Base-by-base conservation (phyloP, 495 filamentous ascomycete genomes). In the Hypoxylon fuscum region DNA sequence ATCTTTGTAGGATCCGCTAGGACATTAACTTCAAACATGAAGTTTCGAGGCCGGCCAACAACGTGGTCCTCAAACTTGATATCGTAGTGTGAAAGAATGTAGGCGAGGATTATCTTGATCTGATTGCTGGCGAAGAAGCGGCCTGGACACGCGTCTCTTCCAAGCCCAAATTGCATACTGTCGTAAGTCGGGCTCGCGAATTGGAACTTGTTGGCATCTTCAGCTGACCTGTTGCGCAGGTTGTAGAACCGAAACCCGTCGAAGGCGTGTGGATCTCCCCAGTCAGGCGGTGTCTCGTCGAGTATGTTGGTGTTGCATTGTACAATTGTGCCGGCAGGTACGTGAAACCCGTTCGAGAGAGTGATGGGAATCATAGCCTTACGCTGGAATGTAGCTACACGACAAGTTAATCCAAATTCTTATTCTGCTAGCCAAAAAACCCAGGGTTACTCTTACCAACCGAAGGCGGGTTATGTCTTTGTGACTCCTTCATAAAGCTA, bases 231-330 rank as follows among this genome's bases (percentile, higher is more conserved):
- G 37, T 76, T 72, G 15, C 80, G 77, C 37, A 80, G 62, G 34
- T 75, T 79, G 43, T 72, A 72, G 61, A 80, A 86, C 15, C 85
- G 78, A 56, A 76, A 81, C 0, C 76, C 80, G 56, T 87, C 81
- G 48, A 85, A 87, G 1, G 66, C 66, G 0, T 78, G 63, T 0
- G 78, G 77, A 40, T 82, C 58, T 0, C 74, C 68, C 63, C 67
- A 71, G 1, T 63, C 45, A 1, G 48, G 34, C n/a, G 64, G 58
- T 14, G 71, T 55, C 29, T 68, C 64, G 31, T 69, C 66, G 1
- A 68, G 25, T 17, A 67, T 68, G 45, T 70, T 66, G 17, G 72
- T 70, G 51, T 60, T 66, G 64, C 66, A 64, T 23, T 70, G 68
- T 10, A 68, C 35, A 10, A 72, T 68, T 21, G 70, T 62, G 4